phyloP scores from a whole-genome alignment of 2,329 filamentous ascomycete genomes.

The Fonsecaea nubica region DNA sequence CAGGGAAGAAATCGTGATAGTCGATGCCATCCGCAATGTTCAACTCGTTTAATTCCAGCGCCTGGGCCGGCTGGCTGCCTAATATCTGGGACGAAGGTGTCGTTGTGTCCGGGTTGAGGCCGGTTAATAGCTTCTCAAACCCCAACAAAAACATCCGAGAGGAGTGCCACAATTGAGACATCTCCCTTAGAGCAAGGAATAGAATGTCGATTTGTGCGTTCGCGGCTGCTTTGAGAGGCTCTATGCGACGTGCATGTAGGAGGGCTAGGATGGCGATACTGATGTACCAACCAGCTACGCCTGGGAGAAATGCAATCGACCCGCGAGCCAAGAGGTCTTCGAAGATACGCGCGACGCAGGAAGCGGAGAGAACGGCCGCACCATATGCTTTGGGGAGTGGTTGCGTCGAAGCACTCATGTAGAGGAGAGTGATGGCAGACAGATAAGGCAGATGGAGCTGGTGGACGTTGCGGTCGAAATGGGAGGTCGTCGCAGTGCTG shows the following conservation, averaged over 20 bases:
- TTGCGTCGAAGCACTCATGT: slow-evolving; percentile 43
- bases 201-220: slow-evolving; percentile 48
- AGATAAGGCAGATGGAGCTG: slow-evolving; percentile 53
- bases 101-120: background rate
- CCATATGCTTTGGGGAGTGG: slow-evolving; percentile 47
- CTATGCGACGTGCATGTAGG: slow-evolving; percentile 49
- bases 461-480: slow-evolving; percentile 52
- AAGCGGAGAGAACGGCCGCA: slow-evolving; percentile 50
- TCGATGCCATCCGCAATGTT: slow-evolving; percentile 39
- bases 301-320: slow-evolving; percentile 44
- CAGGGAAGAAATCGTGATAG: slow-evolving; percentile 47
- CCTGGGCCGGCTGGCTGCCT: background rate
- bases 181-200: slow-evolving; percentile 44
- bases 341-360: slow-evolving; percentile 51
- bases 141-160: slow-evolving; percentile 48
- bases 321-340: slow-evolving; percentile 50
- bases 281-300: slow-evolving; percentile 53
- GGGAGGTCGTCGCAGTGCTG: slow-evolving; percentile 28
- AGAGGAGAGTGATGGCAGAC: slow-evolving; percentile 51
- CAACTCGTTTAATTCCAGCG: slow-evolving; percentile 3
- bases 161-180: slow-evolving; percentile 48
- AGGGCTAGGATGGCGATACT: slow-evolving; percentile 53
- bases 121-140: slow-evolving; percentile 36
- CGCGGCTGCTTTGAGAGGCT: slow-evolving; percentile 43
- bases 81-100: background rate